Evolutionary conservation across 257 asterid species (phyloP), one percentile per base, ranked within the genome.

Genomic region (Schizonepeta tenuifolia): DNA sequence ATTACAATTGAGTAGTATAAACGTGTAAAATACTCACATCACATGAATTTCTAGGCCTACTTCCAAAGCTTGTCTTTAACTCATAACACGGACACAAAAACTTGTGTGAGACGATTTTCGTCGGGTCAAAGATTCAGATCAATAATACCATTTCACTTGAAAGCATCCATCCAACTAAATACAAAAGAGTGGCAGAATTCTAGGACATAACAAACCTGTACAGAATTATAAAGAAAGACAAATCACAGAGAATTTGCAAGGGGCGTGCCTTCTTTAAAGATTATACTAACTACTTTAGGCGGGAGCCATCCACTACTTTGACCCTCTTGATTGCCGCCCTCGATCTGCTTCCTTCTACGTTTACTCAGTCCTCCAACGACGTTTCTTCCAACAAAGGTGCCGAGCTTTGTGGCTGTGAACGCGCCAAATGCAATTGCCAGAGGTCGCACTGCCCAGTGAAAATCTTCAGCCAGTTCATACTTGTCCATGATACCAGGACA

Each of bases 361-460:
- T 65, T 70, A 40, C 44, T 20, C 21, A 56, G 4, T 31, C 65
- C 65, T 6, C 36, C 63, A 50, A 65, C 38, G 1, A 69, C 44
- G 5, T 70, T 82, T 60, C 60, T 72, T 20, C 95, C 91, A 4
- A 83, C 79, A 54, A 80, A 81, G 14, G 67, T 20, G 21, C 91
- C 83, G 9, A 86, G 13, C 82, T 79, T 86, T 47, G 79, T 49
- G 57, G 83, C 81, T 4, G 85, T 75, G 28, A 86, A 43, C 6
- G 81, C 15, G 51, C 84, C 73, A 1, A 86, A 63, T 9, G 80
- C 81, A 21, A 86, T 72, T 3, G 82, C 76, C 13, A 81, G 49
- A 62, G 95, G 91, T 66, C 88, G 70, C 65, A 88, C 89, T 6
- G 83, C 81, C 95, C 95, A 88, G 53, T 88, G 91, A 58, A 77